Percentiles rank a stretch among this genome's conserved stretches.
Evolutionary conservation across 1,139 yeast genomes (phyloP).

Genomic region (Scheffersomyces lignicola): DNA sequence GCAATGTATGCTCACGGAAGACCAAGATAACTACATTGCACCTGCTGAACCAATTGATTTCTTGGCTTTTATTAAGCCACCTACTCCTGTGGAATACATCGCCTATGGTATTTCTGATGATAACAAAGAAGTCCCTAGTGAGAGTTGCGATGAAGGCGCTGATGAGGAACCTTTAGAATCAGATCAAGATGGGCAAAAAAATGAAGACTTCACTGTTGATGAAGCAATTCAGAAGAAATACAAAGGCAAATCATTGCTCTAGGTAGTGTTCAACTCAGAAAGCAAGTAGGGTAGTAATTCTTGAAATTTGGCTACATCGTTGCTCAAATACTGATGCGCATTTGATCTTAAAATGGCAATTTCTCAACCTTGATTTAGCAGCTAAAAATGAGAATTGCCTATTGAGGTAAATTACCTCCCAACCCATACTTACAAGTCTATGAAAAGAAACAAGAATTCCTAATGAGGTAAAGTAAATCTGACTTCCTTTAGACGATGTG

Average conservation of each 20-base stretch:
- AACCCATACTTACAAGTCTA: not conserved
- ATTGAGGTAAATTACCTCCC: not conserved
- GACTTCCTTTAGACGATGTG: too few relatives aligned
- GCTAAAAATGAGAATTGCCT: not conserved
- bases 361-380: slow-evolving; percentile 1
- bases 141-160: not conserved
- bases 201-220: too few relatives aligned
- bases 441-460: not conserved
- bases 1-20: slow-evolving; percentile 25
- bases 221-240: too few relatives aligned
- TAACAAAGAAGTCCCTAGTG: not conserved
- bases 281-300: too few relatives aligned
- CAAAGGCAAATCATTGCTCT: too few relatives aligned
- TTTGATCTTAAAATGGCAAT: not conserved
- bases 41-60: slow-evolving; percentile 17
- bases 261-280: too few relatives aligned
- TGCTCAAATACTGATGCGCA: too few relatives aligned
- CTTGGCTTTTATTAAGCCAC: slow-evolving; percentile 18
- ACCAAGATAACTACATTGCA: slow-evolving; percentile 23
- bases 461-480: not conserved
- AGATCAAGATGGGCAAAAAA: not conserved
- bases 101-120: slow-evolving; percentile 8
- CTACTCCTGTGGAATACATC: slow-evolving; percentile 17
- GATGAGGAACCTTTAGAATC: slow-evolving; percentile 1
- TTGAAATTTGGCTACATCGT: too few relatives aligned